Conservation (phyloP, 768 basidiomycete genomes). For the Podaxis sp. region DNA sequence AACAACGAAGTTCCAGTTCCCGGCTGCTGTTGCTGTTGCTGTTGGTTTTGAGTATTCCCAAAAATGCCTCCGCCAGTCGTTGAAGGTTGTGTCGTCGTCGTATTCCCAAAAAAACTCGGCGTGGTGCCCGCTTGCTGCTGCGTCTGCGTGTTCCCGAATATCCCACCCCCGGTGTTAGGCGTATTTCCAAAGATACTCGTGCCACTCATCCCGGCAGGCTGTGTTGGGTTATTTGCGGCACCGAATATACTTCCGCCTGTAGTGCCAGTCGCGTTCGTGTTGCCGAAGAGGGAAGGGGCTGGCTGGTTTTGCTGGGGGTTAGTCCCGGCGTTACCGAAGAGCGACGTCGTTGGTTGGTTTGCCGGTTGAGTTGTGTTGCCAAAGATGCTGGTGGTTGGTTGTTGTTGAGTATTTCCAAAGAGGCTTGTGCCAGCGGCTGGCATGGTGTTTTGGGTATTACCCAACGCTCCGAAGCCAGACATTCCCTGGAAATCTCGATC, state of each 20-base stretch:
- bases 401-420: constrained; percentile 19
- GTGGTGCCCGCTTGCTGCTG: constrained; percentile 6
- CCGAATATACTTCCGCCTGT: constrained; percentile 9
- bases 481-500: constrained; percentile 14
- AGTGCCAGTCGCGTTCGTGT: constrained; percentile 9
- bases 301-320: constrained; percentile 12
- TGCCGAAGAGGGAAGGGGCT: constrained; percentile 1
- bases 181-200: constrained; percentile 25
- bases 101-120: constrained; percentile 20
- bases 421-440: constrained; percentile 14
- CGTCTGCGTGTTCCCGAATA: not conserved
- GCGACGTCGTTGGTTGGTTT: constrained; percentile 2
- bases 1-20: constrained; percentile 7
- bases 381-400: constrained; percentile 14
- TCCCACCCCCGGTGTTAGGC: not conserved
- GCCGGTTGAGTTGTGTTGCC: constrained; percentile 8
- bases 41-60: constrained; percentile 23
- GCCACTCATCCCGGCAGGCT: constrained; percentile 15
- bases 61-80: constrained; percentile 19
- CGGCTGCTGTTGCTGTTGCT: not conserved
- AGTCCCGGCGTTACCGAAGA: constrained; percentile 22
- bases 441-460: constrained; percentile 11
- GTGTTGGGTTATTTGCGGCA: constrained; percentile 8
- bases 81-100: constrained; percentile 6
- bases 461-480: constrained; percentile 23